Base-by-base conservation (phyloP, 1,284 basidiomycete genomes). In the Austropuccinia psidii region DNA sequence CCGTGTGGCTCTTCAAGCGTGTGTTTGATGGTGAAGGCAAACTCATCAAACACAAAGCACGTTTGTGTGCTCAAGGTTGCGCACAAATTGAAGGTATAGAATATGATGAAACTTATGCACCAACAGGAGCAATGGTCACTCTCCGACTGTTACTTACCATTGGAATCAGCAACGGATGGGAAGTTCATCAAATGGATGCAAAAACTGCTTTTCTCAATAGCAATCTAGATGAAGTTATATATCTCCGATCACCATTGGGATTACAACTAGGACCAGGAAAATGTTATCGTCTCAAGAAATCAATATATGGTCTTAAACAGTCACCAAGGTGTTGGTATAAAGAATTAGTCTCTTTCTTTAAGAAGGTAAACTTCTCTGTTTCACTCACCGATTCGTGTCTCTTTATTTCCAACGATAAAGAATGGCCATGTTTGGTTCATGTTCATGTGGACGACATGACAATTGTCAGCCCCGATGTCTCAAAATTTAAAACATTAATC, bases 61-160 rank as follows among this genome's bases (percentile, higher is more conserved):
- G 58, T 2, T 37, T 61, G 2, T 61, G 60, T 27, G 60, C 41
- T 1, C 41, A 62, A 45, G 37, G 60, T 1, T 41, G 35, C 41
- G 39, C 60, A 2, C 60, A 62, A 21, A 37, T 41, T 27, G 60
- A 62, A 45, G 60, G 60, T 1, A 62, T 62, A 19, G 58, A 61
- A 21, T 61, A n/a, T 39, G 39, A 4, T 9, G 35, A 61, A n/a
- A 61, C 58, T 15, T 62, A 43, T 27, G 60, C 60, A 24, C 60
- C 60, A 8, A 62, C 60, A 8, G 60, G 60, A 6, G n/a, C 19
- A 17, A 2, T 39, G 17, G 15, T 37, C 1, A 39, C 58, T 27
- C 19, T 61, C 3, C 1, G 58, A 11, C 15, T 39, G 1, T 8
- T 39, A 2, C n/a, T 61, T 2, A 41, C 33, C 1, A 8, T 37